These are phyloP conservation scores for Delphinella strobiligena DNA, from an alignment of 2,329 filamentous ascomycete species.

Conservation along the genomic window DNA sequence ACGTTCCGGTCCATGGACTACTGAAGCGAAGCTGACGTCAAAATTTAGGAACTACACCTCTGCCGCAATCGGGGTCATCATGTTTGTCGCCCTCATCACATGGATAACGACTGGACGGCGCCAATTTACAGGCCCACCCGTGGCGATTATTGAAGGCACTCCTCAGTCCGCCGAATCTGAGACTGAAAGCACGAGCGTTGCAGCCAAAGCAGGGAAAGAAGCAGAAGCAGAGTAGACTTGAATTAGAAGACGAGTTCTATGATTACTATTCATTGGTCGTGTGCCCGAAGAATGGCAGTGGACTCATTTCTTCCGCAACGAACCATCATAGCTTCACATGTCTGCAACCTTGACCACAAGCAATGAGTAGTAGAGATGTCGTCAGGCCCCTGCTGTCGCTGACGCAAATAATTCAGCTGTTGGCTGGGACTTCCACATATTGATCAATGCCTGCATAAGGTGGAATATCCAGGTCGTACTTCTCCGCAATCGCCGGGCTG, in stretches of 20 bases:
- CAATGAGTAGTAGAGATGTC: too few relatives aligned
- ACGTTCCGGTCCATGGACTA: not conserved
- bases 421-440: slow-evolving; percentile 60
- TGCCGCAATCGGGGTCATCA: slow-evolving; percentile 43
- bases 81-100: slow-evolving; percentile 36
- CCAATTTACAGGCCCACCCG: slow-evolving; percentile 36
- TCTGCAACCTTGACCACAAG: too few relatives aligned
- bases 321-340: too few relatives aligned
- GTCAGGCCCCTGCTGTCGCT: too few relatives aligned
- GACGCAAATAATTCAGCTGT: too few relatives aligned
- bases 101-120: slow-evolving; percentile 41
- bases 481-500: slow-evolving; percentile 62
- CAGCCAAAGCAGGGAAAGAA: too few relatives aligned
- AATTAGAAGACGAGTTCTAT: too few relatives aligned
- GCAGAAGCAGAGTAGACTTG: too few relatives aligned
- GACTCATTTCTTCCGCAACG: too few relatives aligned
- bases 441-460: slow-evolving; percentile 80
- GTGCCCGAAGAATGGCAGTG: too few relatives aligned
- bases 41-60: slow-evolving; percentile 38
- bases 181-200: too few relatives aligned
- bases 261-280: too few relatives aligned
- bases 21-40: not conserved
- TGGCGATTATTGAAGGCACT: not conserved
- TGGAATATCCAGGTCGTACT: slow-evolving; percentile 76
- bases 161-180: not conserved